Base-by-base conservation (phyloP, 139 green algal genomes). In the Closterium sp. region DNA sequence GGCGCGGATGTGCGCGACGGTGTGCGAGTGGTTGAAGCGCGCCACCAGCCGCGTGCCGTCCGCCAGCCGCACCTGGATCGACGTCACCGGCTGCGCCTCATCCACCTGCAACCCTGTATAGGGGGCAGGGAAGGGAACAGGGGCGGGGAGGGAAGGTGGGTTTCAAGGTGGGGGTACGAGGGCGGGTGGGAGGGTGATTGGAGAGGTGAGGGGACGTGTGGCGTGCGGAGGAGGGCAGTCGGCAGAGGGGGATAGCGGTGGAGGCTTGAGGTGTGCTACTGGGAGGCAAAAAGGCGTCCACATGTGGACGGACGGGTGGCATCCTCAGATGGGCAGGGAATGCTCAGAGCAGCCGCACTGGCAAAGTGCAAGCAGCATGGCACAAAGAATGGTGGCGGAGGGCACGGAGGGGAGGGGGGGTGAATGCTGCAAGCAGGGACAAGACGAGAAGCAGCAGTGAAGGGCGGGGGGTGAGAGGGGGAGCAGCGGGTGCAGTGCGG, bases 21-120 rank as follows among this genome's bases (percentile, higher is more conserved):
- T 97, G 85, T 97, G 95, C 27, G 62, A 32, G 29, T 91, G 91
- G 91, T 97, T 97, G 93, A 97, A 97, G 84, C 92, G 92, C 29
- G 94, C 95, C 87, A 96, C 95, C 31, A 96, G 73, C 84, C 95
- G 95, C 42, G 86, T 95, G 27, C 95, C 95, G 91, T 97, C 95
- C 31, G 31, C 21, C 34, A 97, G 91, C 22, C 95, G 94, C 31
- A 97, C 28, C 91, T 96, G 94, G 30, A 97, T 88, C 2, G 89
- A 93, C 88, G 95, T 97, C 87, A 89, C 88, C 7, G 95, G 95
- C 90, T 94, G 32, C 31, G 42, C 88, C 13, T 96, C 95, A 91
- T 97, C 95, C n/a, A 96, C 84, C 30, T 42, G 31, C 27, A 95
- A 86, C 1, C 34, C 94, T 92, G 85, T 11, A 91, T 1, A 2